Conservation (phyloP, 1,284 basidiomycete species). For the Austroboletus niveus region DNA sequence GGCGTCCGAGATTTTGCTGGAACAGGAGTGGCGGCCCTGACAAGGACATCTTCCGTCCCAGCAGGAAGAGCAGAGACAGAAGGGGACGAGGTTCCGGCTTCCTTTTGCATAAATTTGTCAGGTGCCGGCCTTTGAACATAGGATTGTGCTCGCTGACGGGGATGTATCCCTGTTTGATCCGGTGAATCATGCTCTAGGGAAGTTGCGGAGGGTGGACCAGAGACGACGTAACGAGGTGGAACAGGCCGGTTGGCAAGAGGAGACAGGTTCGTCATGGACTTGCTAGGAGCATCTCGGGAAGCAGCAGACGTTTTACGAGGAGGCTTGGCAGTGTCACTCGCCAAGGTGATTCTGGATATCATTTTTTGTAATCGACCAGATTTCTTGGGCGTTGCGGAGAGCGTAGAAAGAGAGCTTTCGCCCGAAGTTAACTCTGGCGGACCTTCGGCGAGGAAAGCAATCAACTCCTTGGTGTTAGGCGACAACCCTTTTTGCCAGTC, state of each 20-base stretch:
- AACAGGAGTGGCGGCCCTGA: neutral
- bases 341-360: slow-evolving; percentile 70
- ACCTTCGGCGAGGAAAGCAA: slow-evolving; percentile 40
- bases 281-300: slow-evolving; percentile 24
- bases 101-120: slow-evolving; percentile 15
- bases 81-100: slow-evolving; percentile 3
- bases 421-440: slow-evolving; percentile 29
- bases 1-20: slow-evolving; percentile 4
- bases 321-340: slow-evolving; percentile 35
- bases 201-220: slow-evolving; percentile 36
- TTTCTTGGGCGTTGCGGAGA: slow-evolving; percentile 48
- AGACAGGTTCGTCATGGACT: slow-evolving; percentile 43
- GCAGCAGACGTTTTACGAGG: slow-evolving; percentile 30
- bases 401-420: slow-evolving; percentile 37
- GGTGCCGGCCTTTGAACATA: slow-evolving; percentile 34
- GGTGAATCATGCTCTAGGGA: slow-evolving; percentile 36
- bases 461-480: slow-evolving; percentile 56
- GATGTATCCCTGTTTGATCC: slow-evolving; percentile 17
- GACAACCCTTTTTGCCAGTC: slow-evolving; percentile 40
- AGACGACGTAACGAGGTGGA: slow-evolving; percentile 45
- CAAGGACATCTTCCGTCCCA: slow-evolving; percentile 3
- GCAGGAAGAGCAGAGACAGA: slow-evolving; percentile 4
- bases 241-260: slow-evolving; percentile 55
- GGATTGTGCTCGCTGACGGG: slow-evolving; percentile 30
- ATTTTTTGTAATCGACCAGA: slow-evolving; percentile 68